Percentiles rank a stretch among this genome's conserved stretches.
Evolutionary conservation across 306 rosid genomes (phyloP).

Genomic region (Malus fusca): DNA sequence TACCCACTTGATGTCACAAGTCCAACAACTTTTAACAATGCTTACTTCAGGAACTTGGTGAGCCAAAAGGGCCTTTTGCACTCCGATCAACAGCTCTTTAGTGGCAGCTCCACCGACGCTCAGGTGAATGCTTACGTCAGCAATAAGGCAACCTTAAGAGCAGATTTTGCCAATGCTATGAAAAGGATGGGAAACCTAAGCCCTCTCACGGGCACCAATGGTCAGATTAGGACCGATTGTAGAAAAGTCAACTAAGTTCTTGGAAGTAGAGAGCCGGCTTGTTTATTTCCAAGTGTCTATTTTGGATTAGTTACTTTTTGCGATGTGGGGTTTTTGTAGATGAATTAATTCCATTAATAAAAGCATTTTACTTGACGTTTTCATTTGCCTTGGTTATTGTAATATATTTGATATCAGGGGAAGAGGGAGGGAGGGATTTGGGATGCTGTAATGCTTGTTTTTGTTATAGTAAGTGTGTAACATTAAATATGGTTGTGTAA

Average conservation of each 20-base stretch:
- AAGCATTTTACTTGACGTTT: not conserved
- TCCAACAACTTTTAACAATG: conserved; percentile 42
- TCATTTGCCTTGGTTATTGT: too few relatives aligned
- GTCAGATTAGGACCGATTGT: conserved; percentile 51
- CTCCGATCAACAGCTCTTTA: conserved; percentile 53
- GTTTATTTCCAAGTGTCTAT: not conserved
- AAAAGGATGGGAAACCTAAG: conserved; percentile 55
- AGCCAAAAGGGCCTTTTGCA: conserved; percentile 46
- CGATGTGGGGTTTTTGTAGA: not conserved
- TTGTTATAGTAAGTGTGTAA: too few relatives aligned
- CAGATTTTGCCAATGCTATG: conserved; percentile 58
- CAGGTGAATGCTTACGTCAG: conserved; percentile 32
- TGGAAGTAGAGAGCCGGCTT: not conserved
- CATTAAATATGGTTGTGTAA: too few relatives aligned
- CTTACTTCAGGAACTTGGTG: conserved; percentile 45
- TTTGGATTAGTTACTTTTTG: not conserved
- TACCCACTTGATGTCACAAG: conserved; percentile 36
- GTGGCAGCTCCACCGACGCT: conserved; percentile 45
- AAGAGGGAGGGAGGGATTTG: too few relatives aligned
- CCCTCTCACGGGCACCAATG: conserved; percentile 52
- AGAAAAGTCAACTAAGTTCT: conserved; percentile 30
- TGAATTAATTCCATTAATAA: not conserved
- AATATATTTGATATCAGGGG: too few relatives aligned
- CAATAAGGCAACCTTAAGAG: conserved; percentile 17
- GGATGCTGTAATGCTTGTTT: too few relatives aligned